Percentiles rank a stretch among this genome's conserved stretches.
These are phyloP conservation scores for Tylopilus rubrobrunneus DNA, from an alignment of 768 basidiomycete genomes.

Conservation along the genomic window DNA sequence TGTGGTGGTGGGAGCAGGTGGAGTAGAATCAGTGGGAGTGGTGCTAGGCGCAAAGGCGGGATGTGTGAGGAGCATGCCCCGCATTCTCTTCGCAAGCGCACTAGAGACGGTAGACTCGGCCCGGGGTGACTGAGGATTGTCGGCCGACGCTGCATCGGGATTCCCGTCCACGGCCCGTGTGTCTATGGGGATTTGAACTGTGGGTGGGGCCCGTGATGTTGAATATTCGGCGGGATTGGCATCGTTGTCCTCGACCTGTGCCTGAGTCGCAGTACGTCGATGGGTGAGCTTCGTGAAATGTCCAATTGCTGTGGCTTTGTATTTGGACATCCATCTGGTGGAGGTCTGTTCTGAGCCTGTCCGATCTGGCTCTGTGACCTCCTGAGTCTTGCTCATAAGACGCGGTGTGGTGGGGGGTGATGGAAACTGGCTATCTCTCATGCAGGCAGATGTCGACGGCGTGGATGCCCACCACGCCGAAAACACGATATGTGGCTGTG, in stretches of 20 bases:
- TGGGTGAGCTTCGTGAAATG: constrained; percentile 17
- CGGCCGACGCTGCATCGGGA: constrained; percentile 3
- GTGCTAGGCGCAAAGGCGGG: constrained; percentile 29
- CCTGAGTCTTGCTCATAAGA: constrained; percentile 18
- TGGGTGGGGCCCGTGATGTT: background rate
- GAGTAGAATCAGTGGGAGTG: constrained; percentile 9
- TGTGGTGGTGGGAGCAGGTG: constrained; percentile 4
- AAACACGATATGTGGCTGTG: constrained; percentile 16
- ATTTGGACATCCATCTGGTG: constrained; percentile 11
- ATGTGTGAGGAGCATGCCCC: constrained; percentile 45
- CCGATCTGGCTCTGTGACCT: constrained; percentile 1
- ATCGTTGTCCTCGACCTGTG: constrained; percentile 2
- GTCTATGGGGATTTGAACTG: constrained; percentile 8
- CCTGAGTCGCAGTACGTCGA: constrained; percentile 2
- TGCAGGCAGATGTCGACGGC: background rate
- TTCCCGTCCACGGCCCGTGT: constrained; percentile 1
- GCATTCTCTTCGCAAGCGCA: constrained; percentile 49
- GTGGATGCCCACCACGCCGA: background rate
- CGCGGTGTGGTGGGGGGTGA: constrained; percentile 1
- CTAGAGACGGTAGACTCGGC: constrained; percentile 29
- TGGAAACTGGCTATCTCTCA: constrained; percentile 5
- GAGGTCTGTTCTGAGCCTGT: constrained; percentile 8
- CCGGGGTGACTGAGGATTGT: constrained; percentile 20
- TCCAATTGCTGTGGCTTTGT: constrained; percentile 13
- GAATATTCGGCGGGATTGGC: constrained; percentile 5